These are phyloP conservation scores for Stagonosporopsis rhizophila DNA, from an alignment of 2,329 filamentous ascomycete genomes.

Conservation along the genomic window DNA sequence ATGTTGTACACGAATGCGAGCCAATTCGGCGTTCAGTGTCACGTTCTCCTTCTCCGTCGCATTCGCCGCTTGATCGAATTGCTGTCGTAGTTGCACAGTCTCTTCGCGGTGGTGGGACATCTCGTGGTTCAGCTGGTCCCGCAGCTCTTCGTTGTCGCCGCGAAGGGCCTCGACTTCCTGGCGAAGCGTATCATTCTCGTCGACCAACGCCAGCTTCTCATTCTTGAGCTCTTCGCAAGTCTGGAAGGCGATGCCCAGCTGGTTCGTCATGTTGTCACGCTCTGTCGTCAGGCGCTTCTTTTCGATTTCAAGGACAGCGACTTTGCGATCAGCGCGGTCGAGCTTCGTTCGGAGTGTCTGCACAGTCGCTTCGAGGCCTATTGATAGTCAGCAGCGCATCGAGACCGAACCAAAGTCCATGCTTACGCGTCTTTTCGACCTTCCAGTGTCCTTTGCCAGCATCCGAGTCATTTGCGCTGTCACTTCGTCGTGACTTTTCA, in stretches of 20 bases:
- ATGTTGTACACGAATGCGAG: conserved; percentile 41
- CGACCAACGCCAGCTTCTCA: conserved; percentile 51
- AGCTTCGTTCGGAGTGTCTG: conserved; percentile 67
- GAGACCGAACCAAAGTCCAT: neutral
- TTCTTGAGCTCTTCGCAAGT: conserved; percentile 61
- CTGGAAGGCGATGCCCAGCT: conserved; percentile 66
- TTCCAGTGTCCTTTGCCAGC: conserved; percentile 47
- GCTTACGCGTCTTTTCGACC: conserved; percentile 65
- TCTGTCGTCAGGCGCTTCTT: conserved; percentile 69
- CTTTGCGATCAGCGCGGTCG: conserved; percentile 68
- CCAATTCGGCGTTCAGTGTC: conserved; percentile 43
- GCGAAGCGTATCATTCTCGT: conserved; percentile 48
- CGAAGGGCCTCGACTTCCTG: conserved; percentile 46
- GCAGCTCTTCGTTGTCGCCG: conserved; percentile 45
- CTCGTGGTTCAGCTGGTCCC: conserved; percentile 43
- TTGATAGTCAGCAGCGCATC: conserved; percentile 14
- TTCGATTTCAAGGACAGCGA: conserved; percentile 68
- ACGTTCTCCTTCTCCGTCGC: conserved; percentile 45
- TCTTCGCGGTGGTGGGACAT: conserved; percentile 45
- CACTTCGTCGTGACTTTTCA: conserved; percentile 51
- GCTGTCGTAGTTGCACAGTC: conserved; percentile 43
- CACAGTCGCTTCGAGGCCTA: conserved; percentile 67
- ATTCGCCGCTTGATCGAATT: conserved; percentile 44
- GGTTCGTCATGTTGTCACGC: conserved; percentile 69
- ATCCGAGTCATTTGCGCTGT: conserved; percentile 60